phyloP scores from a whole-genome alignment of 495 filamentous ascomycete species.

The Xylaria curta region DNA sequence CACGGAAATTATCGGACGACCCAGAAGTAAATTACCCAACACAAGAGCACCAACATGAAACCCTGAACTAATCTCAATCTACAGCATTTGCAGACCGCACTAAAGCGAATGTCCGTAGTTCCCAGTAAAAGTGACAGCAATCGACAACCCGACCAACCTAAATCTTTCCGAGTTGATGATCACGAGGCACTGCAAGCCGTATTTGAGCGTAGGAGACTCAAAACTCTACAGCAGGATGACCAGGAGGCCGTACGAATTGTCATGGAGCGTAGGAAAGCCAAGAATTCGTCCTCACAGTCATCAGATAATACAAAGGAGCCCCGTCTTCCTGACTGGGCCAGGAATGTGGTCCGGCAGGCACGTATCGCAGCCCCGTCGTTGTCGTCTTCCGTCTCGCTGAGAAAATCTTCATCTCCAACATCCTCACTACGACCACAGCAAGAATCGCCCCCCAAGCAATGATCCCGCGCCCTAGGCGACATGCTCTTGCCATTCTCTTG shows the following conservation, averaged over 20 bases:
- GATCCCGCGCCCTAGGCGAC: neutral
- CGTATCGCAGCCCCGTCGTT: slow-evolving; percentile 24
- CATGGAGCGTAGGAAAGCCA: slow-evolving; percentile 32
- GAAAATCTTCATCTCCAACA: neutral
- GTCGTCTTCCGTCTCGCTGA: neutral
- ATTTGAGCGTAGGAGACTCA: slow-evolving; percentile 33
- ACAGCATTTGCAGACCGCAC: slow-evolving; percentile 33
- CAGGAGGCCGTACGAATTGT: slow-evolving; percentile 29
- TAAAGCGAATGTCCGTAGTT: slow-evolving; percentile 23
- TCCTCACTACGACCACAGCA: slow-evolving; percentile 6
- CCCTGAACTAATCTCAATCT: slow-evolving; percentile 19
- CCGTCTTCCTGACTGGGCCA: slow-evolving; percentile 38
- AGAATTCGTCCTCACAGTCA: slow-evolving; percentile 22
- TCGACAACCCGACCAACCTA: slow-evolving; percentile 18
- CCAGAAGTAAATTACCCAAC: slow-evolving; percentile 34
- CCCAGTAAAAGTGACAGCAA: slow-evolving; percentile 7
- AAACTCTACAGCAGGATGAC: slow-evolving; percentile 32
- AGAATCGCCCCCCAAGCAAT: slow-evolving; percentile 6
- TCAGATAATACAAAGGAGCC: slow-evolving; percentile 27
- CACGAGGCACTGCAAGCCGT: slow-evolving; percentile 35
- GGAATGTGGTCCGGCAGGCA: slow-evolving; percentile 31
- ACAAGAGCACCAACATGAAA: slow-evolving; percentile 9
- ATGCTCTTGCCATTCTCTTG: neutral
- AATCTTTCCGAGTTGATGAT: slow-evolving; percentile 35
- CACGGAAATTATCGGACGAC: neutral